phyloP scores from a whole-genome alignment of 2,329 filamentous ascomycete species.

The Orbilia blumenaviensis region DNA sequence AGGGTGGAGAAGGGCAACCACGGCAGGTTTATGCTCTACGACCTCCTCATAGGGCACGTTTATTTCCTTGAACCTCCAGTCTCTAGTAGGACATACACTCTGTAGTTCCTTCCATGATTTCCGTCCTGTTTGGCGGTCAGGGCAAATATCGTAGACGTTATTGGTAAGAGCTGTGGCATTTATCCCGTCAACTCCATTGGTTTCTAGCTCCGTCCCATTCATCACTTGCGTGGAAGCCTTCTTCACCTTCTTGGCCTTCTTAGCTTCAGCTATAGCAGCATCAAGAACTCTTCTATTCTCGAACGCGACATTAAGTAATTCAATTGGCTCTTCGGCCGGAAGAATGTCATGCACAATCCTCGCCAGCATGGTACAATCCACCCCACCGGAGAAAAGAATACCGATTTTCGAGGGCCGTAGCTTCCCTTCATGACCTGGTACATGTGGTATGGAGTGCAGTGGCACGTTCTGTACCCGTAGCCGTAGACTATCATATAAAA shows the following conservation, averaged over 20 bases:
- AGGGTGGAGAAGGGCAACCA: conserved; percentile 83
- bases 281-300: conserved; percentile 83
- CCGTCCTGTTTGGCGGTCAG: conserved; percentile 87
- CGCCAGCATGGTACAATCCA: conserved; percentile 91
- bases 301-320: conserved; percentile 94
- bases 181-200: conserved; percentile 55
- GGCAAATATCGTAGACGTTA: conserved; percentile 77
- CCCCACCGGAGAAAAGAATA: conserved; percentile 89
- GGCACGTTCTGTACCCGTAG: conserved; percentile 74
- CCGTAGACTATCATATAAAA: conserved; percentile 70
- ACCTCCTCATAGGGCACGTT: conserved; percentile 84
- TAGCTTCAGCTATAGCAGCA: conserved; percentile 63
- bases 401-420: conserved; percentile 68
- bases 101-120: conserved; percentile 79
- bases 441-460: conserved; percentile 53
- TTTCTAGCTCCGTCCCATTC: conserved; percentile 24
- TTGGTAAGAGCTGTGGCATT: conserved; percentile 17
- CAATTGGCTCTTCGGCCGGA: conserved; percentile 74
- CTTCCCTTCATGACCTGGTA: conserved; percentile 58
- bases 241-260: conserved; percentile 56
- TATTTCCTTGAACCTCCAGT: conserved; percentile 84
- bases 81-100: conserved; percentile 72
- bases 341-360: conserved; percentile 80
- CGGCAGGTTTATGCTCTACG: conserved; percentile 71
- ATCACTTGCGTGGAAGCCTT: conserved; percentile 53